Evolutionary conservation across 176 grass and related monocot species (phyloP), one percentile per base, ranked within the genome.

Genomic region (Alopecurus myosuroides): DNA sequence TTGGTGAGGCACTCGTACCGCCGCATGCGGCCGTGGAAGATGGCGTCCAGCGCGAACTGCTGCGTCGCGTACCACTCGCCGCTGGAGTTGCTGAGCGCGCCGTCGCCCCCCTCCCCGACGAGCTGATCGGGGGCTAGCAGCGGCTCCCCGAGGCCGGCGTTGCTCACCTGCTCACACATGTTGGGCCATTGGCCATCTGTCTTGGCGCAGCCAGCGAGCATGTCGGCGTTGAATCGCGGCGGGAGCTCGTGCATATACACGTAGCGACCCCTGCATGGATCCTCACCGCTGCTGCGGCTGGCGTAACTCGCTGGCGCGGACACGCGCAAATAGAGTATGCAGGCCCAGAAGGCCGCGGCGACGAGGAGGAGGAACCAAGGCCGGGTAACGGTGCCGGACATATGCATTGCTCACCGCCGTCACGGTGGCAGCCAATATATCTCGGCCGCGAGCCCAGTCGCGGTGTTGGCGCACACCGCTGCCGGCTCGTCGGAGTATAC

Each of bases 1-100:
- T 85, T 84, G 78, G 92, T 91, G 52, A 94, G 77, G 89, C 92
- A 94, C 23, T 33, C 39, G 35, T 94, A 89, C 80, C 31, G 92
- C 70, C 85, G 79, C 92, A 94, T 81, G n/a, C 89, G 83, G 28
- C 39, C 82, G 89, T 86, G 85, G 80, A 94, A 94, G 82, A 94
- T 94, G 55, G 85, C 84, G 45, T 91, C 92, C 53, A 94, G 76
- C 12, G 81, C 82, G 39, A 80, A 88, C 69, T 88, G 88, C 42
- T 84, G 72, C 25, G 92, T 94, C 3, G 72, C 80, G 68, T 94
- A 91, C 92, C 53, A 94, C n/a, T n/a, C n/a, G 80, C 8, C 77
- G 72, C 17, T 57, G 37, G 49, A 33, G 79, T 75, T 72, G 29
- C 85, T 86, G 4, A 94, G 74, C 60, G 87, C 86, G 18, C 82